Conservation (phyloP, 805 yeast genomes). For the Candida ipomoeae region DNA sequence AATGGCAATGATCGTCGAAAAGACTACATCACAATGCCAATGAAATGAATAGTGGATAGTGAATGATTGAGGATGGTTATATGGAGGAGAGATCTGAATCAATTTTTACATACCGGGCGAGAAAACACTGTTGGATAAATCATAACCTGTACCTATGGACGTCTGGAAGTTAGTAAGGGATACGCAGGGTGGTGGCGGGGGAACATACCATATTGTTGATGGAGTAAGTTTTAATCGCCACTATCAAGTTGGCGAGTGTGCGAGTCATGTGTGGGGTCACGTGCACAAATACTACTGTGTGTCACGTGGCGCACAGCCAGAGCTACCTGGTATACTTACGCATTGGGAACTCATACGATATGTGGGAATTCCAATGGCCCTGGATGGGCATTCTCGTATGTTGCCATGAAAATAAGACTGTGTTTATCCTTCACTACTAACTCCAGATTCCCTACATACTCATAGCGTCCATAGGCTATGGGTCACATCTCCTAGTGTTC, state of each 20-base stretch:
- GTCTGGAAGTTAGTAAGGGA: constrained; percentile 29
- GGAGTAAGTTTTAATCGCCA: constrained; percentile 2
- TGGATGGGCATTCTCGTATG: constrained; percentile 18
- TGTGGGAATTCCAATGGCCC: constrained; percentile 20
- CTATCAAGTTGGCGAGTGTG: constrained; percentile 4
- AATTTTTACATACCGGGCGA: constrained; percentile 53
- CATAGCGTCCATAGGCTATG: constrained; percentile 58
- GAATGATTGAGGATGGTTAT: no score
- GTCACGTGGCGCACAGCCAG: neutral
- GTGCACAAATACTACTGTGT: neutral
- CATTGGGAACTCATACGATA: neutral
- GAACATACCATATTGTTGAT: constrained; percentile 12
- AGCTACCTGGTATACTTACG: no score
- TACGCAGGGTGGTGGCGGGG: neutral
- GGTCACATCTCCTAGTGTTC: constrained; percentile 56
- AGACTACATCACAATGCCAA: no score
- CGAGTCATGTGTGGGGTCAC: neutral
- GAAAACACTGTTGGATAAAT: constrained; percentile 93
- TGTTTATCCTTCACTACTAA: constrained; percentile 10
- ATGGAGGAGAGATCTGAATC: no score
- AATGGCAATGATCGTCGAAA: no score
- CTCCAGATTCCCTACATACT: constrained; percentile 58
- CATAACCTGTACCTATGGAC: constrained; percentile 98
- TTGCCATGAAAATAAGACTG: neutral
- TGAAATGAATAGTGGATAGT: no score